These are phyloP conservation scores for Scutellaria baicalensis DNA, from an alignment of 257 asterid genomes.

Conservation along the genomic window DNA sequence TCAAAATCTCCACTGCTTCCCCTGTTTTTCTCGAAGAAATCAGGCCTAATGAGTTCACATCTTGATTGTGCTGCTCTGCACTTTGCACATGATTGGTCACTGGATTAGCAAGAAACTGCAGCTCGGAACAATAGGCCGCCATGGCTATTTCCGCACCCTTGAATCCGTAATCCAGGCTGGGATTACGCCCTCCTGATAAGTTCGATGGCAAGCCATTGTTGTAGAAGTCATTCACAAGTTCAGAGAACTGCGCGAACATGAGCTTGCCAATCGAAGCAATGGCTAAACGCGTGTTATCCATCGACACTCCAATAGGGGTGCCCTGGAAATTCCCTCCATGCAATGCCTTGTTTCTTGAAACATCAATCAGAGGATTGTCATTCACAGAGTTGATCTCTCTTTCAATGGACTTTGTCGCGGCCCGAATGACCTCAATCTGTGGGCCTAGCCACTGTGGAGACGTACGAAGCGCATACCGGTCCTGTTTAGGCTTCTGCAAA, in stretches of 20 bases:
- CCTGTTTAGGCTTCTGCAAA: conserved; percentile 36
- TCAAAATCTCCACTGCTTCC: conserved; percentile 30
- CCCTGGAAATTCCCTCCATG: conserved; percentile 45
- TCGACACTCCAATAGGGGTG: conserved; percentile 38
- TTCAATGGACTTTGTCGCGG: conserved; percentile 28
- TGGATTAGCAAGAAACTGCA: conserved; percentile 35
- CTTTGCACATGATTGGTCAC: conserved; percentile 40
- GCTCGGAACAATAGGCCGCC: conserved; percentile 42
- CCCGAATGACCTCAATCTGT: conserved; percentile 35
- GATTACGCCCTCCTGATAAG: conserved; percentile 35
- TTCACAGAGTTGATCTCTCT: conserved; percentile 40
- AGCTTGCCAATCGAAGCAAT: conserved; percentile 37
- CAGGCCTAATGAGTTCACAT: conserved; percentile 38
- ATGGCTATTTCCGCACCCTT: conserved; percentile 33
- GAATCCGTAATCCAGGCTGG: conserved; percentile 39
- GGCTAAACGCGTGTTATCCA: conserved; percentile 37
- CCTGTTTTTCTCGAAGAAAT: conserved; percentile 35
- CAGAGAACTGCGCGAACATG: conserved; percentile 30
- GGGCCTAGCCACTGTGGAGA: conserved; percentile 47
- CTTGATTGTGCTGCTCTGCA: conserved; percentile 37
- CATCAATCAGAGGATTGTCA: conserved; percentile 33
- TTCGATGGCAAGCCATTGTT: conserved; percentile 37
- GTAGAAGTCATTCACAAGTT: conserved; percentile 31
- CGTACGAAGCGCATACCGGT: conserved; percentile 35
- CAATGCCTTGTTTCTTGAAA: conserved; percentile 29